Percentiles rank a stretch among this genome's conserved stretches.
Evolutionary conservation across 78 protist genomes (phyloP).

Genomic region (Chrysochromulina parva): DNA sequence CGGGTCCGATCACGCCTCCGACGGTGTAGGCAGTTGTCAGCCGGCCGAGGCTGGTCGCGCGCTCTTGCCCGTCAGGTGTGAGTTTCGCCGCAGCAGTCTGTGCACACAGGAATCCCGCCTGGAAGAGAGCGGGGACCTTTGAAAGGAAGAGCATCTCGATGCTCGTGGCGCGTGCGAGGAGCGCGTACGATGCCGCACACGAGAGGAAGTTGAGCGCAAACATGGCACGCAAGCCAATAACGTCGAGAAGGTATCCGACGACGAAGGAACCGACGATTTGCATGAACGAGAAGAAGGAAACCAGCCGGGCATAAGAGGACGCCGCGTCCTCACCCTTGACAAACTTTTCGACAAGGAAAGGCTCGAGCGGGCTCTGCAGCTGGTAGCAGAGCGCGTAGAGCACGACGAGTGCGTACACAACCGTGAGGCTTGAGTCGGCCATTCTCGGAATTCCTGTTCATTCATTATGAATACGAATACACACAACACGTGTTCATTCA

Average conservation of each 20-base stretch:
- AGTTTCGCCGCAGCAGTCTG: not conserved
- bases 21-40: not conserved
- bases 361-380: not conserved
- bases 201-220: not conserved
- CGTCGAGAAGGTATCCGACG: not conserved
- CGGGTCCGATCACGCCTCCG: not conserved
- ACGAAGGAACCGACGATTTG: not conserved
- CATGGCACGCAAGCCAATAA: not conserved
- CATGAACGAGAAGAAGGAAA: not conserved
- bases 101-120: conserved; percentile 10
- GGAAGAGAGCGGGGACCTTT: not conserved
- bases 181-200: not conserved
- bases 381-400: conserved; percentile 18
- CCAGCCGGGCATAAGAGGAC: not conserved
- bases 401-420: not conserved
- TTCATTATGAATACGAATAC: too few relatives aligned
- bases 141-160: not conserved
- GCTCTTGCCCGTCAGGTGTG: not conserved
- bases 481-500: too few relatives aligned
- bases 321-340: not conserved
- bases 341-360: not conserved
- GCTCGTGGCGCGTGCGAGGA: not conserved
- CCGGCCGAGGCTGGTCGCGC: not conserved
- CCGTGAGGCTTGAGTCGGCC: not conserved
- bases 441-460: too few relatives aligned